Conservation (phyloP, 495 filamentous ascomycete species). For the Melanomma pulvis-pyrius region DNA sequence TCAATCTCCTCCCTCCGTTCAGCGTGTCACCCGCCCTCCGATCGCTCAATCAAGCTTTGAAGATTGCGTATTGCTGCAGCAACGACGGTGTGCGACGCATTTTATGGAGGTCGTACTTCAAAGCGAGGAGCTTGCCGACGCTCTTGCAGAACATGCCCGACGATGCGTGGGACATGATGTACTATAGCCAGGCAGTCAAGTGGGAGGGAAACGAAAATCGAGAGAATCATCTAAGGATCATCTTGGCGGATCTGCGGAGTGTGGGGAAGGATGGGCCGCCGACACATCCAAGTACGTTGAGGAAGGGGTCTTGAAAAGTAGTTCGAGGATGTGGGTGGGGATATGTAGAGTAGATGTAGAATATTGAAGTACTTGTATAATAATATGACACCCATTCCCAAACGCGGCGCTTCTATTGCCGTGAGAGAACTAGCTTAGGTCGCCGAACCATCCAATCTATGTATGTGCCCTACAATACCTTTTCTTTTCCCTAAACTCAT, state of each 20-base stretch:
- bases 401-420: too few relatives aligned
- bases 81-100: constrained; percentile 33
- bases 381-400: neutral
- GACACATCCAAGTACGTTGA: constrained; percentile 15
- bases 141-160: constrained; percentile 29
- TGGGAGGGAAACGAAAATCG: constrained; percentile 34
- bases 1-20: constrained; percentile 30
- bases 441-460: too few relatives aligned
- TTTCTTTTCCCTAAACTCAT: too few relatives aligned
- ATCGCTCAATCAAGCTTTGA: constrained; percentile 26
- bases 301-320: neutral
- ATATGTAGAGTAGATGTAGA: neutral
- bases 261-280: constrained; percentile 35
- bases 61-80: constrained; percentile 29
- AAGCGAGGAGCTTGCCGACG: constrained; percentile 29
- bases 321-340: neutral
- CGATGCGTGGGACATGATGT: constrained; percentile 37
- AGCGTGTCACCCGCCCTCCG: constrained; percentile 16
- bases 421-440: too few relatives aligned
- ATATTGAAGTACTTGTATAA: constrained; percentile 1
- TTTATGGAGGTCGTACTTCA: constrained; percentile 31
- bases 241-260: constrained; percentile 25
- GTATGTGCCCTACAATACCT: too few relatives aligned
- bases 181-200: constrained; percentile 33
- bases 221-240: constrained; percentile 25